Evolutionary conservation across 2,329 filamentous ascomycete genomes (phyloP).

Genomic region (Curvularia lunata): DNA sequence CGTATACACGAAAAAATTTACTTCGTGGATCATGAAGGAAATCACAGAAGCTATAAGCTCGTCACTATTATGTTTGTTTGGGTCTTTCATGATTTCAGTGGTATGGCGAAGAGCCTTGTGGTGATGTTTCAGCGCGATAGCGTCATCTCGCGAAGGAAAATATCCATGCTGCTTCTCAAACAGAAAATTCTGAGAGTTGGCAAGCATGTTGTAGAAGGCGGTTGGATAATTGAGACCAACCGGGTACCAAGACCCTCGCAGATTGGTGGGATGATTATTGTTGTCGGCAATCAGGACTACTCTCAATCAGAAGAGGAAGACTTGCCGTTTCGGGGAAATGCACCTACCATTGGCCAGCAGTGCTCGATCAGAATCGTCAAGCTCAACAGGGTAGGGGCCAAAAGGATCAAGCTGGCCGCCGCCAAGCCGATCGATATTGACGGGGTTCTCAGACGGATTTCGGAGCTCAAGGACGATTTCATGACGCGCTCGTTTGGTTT

Average conservation of each 20-base stretch:
- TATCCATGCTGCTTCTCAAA: constrained; percentile 28
- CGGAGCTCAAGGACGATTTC: constrained; percentile 39
- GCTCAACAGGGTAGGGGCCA: constrained; percentile 32
- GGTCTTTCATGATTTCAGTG: constrained; percentile 29
- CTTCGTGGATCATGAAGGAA: constrained; percentile 40
- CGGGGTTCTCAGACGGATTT: constrained; percentile 13
- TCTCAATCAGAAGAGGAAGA: constrained; percentile 17
- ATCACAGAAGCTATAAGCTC: constrained; percentile 28
- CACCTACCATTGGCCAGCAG: constrained; percentile 36
- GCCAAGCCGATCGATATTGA: constrained; percentile 29
- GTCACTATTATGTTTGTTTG: constrained; percentile 29
- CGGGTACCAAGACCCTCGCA: constrained; percentile 38
- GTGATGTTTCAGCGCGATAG: constrained; percentile 29
- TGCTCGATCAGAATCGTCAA: constrained; percentile 31
- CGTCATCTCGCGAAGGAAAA: constrained; percentile 30
- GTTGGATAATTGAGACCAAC: constrained; percentile 32
- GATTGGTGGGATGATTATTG: constrained; percentile 27
- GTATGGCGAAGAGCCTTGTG: constrained; percentile 31
- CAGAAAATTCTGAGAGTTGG: constrained; percentile 39
- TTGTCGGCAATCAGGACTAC: constrained; percentile 33
- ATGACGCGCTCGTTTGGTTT: constrained; percentile 33
- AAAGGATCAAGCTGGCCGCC: constrained; percentile 36
- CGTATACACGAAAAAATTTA: constrained; percentile 10
- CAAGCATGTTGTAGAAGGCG: constrained; percentile 35
- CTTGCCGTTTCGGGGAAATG: background rate